Evolutionary conservation across 768 basidiomycete species (phyloP).

Genomic region (Crepidotus variabilis): DNA sequence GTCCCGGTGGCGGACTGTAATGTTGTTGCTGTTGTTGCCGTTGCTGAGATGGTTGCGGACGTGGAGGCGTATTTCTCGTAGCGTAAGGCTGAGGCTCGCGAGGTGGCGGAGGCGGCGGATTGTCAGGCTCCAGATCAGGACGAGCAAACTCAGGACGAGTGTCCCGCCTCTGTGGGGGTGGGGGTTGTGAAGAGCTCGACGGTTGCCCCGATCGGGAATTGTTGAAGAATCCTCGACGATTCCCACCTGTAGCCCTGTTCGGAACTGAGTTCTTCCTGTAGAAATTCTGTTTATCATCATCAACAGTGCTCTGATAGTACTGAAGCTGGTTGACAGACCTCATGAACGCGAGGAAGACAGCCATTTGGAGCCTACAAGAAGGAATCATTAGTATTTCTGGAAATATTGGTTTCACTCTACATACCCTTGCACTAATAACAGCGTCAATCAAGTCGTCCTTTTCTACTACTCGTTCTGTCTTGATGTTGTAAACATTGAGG

Average conservation of each 20-base stretch:
- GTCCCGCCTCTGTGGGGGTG: slow-evolving; percentile 32
- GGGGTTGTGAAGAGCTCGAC: slow-evolving; percentile 19
- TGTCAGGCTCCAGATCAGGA: slow-evolving; percentile 57
- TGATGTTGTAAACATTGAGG: slow-evolving; percentile 65
- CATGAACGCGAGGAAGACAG: slow-evolving; percentile 55
- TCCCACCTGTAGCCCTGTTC: slow-evolving; percentile 26
- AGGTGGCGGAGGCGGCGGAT: slow-evolving; percentile 19
- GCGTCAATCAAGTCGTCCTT: slow-evolving; percentile 77
- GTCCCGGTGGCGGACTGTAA: slow-evolving; percentile 5
- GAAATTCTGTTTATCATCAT: slow-evolving; percentile 35
- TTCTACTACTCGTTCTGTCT: slow-evolving; percentile 59
- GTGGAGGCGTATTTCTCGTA: slow-evolving; percentile 19
- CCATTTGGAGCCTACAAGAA: slow-evolving; percentile 49
- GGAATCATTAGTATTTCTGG: background rate
- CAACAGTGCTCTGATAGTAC: background rate
- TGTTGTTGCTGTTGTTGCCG: slow-evolving; percentile 8
- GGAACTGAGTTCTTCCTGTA: slow-evolving; percentile 67
- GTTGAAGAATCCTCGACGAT: slow-evolving; percentile 46
- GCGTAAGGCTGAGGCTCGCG: slow-evolving; percentile 16
- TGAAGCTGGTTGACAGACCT: slow-evolving; percentile 35
- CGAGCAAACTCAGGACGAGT: slow-evolving; percentile 45
- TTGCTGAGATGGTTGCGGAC: slow-evolving; percentile 14
- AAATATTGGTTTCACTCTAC: slow-evolving; percentile 15
- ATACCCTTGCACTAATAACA: slow-evolving; percentile 51
- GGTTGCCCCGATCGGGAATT: slow-evolving; percentile 31